Conservation (phyloP, 768 basidiomycete species). For the Panellus pusillus region DNA sequence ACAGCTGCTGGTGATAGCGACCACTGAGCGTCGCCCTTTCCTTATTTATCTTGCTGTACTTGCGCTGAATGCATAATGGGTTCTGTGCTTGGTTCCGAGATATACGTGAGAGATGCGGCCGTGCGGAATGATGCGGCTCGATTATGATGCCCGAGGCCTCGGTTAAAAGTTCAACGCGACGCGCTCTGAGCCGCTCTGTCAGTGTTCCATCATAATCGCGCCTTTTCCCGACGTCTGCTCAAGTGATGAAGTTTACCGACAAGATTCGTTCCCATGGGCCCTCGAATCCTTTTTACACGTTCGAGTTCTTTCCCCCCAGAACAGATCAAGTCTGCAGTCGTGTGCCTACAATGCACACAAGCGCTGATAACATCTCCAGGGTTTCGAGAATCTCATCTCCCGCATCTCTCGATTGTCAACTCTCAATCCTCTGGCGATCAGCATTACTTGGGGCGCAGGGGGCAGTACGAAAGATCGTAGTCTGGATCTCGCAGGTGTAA, state of each 20-base stretch:
- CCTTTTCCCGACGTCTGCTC: not conserved
- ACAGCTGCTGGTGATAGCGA: not conserved
- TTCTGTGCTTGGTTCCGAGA: too few species aligned
- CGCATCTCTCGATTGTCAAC: constrained; percentile 82
- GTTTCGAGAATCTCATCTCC: constrained; percentile 86
- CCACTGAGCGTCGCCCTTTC: not conserved
- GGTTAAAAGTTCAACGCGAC: not conserved
- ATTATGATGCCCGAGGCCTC: not conserved
- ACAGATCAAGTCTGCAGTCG: constrained; percentile 70
- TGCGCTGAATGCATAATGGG: too few species aligned
- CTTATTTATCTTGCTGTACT: too few species aligned
- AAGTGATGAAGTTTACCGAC: constrained; percentile 69
- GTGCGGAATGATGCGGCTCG: not conserved
- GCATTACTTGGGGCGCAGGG: constrained; percentile 97
- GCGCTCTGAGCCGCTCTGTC: not conserved
- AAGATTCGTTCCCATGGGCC: constrained; percentile 53
- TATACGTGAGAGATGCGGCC: too few species aligned
- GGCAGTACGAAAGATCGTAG: constrained; percentile 87
- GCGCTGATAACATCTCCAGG: constrained; percentile 44
- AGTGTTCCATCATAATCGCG: constrained; percentile 1
- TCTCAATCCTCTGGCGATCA: constrained; percentile 81
- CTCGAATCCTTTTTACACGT: constrained; percentile 78
- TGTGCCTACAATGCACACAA: not conserved
- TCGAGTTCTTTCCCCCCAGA: constrained; percentile 97
- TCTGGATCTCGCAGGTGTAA: constrained; percentile 80